These are phyloP conservation scores for Leonotis leonurus DNA, from an alignment of 257 asterid genomes.

Conservation along the genomic window DNA sequence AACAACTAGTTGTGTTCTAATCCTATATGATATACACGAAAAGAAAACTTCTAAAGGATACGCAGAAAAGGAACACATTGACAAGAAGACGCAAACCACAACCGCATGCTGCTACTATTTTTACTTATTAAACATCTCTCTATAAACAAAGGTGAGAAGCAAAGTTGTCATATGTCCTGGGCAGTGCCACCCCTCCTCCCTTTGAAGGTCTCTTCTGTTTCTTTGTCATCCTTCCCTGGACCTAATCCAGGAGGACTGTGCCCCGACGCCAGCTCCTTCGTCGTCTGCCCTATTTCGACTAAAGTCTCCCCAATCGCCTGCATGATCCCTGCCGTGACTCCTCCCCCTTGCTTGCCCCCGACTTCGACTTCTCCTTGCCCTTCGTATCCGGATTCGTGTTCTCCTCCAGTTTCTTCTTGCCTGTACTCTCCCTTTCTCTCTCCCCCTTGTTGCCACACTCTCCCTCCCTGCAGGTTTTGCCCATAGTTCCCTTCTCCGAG, in stretches of 20 bases:
- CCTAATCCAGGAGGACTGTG: conserved; percentile 9
- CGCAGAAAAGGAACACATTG: too few relatives aligned
- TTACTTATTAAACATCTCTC: neutral
- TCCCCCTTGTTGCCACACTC: too few relatives aligned
- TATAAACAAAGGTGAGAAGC: neutral
- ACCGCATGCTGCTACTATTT: neutral
- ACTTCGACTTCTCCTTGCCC: too few relatives aligned
- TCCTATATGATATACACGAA: neutral
- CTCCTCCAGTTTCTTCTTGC: neutral
- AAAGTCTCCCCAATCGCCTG: conserved; percentile 84
- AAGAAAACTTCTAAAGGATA: too few relatives aligned
- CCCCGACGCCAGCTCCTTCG: conserved; percentile 59
- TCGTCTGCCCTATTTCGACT: conserved; percentile 72
- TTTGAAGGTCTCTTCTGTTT: neutral
- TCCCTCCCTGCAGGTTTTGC: too few relatives aligned
- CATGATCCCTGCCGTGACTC: conserved; percentile 29
- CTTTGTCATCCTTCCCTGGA: too few relatives aligned
- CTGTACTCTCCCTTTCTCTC: neutral
- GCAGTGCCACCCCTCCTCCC: too few relatives aligned
- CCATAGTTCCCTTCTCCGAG: too few relatives aligned
- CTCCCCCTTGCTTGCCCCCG: too few relatives aligned
- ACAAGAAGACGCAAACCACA: neutral
- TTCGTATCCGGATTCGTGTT: too few relatives aligned
- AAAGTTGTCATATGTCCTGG: neutral
- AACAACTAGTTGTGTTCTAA: too few relatives aligned